Conservation (phyloP, 495 filamentous ascomycete species). For the Aspergillus carlsbadensis region DNA sequence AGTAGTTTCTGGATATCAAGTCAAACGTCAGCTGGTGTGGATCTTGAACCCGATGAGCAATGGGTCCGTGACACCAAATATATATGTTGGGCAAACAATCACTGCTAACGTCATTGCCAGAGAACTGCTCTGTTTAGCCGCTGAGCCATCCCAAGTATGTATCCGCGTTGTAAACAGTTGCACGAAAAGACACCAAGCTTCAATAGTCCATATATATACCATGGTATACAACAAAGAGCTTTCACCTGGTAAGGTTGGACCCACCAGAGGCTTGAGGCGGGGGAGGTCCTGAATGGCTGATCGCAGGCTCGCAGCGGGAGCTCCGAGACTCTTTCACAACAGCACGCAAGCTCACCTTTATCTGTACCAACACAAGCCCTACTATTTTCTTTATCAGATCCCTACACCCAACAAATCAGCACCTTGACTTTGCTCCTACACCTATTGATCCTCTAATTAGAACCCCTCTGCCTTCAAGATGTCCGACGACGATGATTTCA, state of each 20-base stretch:
- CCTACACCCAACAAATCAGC: not conserved
- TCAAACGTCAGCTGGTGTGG: too few species aligned
- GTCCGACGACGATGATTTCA: conserved; percentile 98
- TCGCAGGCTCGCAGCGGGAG: not conserved
- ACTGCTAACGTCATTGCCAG: too few species aligned
- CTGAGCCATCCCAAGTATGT: too few species aligned
- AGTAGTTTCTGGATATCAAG: too few species aligned
- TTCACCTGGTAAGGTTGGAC: not conserved
- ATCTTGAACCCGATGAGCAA: too few species aligned
- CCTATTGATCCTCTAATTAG: not conserved
- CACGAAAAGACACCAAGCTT: too few species aligned
- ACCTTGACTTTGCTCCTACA: not conserved
- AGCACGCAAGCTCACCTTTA: not conserved
- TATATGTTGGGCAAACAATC: too few species aligned
- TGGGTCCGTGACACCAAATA: too few species aligned
- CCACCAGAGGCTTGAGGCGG: conserved; percentile 3
- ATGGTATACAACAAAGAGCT: too few species aligned
- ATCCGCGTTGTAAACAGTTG: too few species aligned
- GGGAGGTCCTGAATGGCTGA: not conserved
- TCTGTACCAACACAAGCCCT: not conserved
- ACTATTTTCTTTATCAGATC: not conserved
- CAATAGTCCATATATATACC: too few species aligned
- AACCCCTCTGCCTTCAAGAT: conserved; percentile 46
- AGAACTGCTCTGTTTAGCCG: too few species aligned
- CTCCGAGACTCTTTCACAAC: not conserved